phyloP scores from a whole-genome alignment of 2,329 filamentous ascomycete species.

The Aciculosporium take region DNA sequence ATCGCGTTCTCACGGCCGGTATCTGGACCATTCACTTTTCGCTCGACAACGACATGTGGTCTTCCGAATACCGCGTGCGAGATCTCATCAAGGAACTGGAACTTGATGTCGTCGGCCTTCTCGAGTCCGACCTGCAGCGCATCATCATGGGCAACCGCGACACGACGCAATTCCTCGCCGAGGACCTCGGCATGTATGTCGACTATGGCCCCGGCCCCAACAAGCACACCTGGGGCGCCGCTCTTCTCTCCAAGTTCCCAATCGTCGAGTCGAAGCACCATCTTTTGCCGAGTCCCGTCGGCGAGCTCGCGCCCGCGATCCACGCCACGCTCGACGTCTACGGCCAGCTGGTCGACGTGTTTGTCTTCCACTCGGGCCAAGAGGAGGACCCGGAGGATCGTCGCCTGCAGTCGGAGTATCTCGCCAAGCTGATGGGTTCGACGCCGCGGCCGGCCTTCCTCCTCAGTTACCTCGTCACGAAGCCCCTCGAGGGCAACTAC shows the following conservation, averaged over 20 bases:
- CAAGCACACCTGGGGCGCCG: constrained; percentile 96
- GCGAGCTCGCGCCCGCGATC: constrained; percentile 89
- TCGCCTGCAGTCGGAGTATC: constrained; percentile 71
- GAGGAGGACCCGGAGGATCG: constrained; percentile 92
- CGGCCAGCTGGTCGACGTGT: constrained; percentile 77
- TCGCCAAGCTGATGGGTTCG: constrained; percentile 76
- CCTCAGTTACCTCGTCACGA: constrained; percentile 84
- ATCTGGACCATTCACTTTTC: constrained; percentile 99
- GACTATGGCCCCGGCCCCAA: constrained; percentile 95
- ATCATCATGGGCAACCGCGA: constrained; percentile 99
- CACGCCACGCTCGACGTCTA: constrained; percentile 94
- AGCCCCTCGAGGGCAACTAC: constrained; percentile 85
- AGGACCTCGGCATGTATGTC: constrained; percentile 96
- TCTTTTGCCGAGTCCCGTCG: constrained; percentile 80
- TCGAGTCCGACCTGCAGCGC: constrained; percentile 85
- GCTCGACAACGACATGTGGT: constrained; percentile 98
- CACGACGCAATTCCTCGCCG: constrained; percentile 84
- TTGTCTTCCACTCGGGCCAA: constrained; percentile 97
- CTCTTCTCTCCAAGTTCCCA: constrained; percentile 89
- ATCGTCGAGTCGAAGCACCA: constrained; percentile 96
- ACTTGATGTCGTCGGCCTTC: constrained; percentile 87
- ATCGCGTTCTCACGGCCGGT: constrained; percentile 79
- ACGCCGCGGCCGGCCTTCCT: constrained; percentile 69
- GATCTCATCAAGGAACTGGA: constrained; percentile 88
- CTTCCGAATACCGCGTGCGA: constrained; percentile 84